phyloP scores from a whole-genome alignment of 2,329 filamentous ascomycete genomes.

The Aspergillus tubingensis region DNA sequence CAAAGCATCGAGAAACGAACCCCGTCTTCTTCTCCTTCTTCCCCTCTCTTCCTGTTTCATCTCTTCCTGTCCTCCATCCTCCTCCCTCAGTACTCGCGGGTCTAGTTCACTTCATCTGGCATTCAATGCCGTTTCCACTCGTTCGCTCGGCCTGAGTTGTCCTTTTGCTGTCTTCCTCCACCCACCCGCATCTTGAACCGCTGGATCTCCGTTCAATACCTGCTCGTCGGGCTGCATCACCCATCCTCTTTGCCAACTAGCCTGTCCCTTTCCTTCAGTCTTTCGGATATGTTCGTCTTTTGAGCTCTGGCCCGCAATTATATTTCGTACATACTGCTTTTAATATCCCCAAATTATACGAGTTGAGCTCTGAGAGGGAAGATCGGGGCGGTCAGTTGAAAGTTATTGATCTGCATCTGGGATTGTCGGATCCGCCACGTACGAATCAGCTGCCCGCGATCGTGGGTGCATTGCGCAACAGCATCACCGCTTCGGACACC shows the following conservation, averaged over 20 bases:
- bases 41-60: not conserved
- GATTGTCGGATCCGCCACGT: constrained; percentile 23
- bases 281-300: constrained; percentile 1
- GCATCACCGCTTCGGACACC: constrained; percentile 15
- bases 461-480: constrained; percentile 13
- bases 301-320: not conserved
- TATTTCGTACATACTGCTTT: not conserved
- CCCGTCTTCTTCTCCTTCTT: constrained; percentile 1
- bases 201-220: constrained; percentile 4
- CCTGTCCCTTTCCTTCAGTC: not conserved
- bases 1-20: not conserved
- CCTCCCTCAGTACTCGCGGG: not conserved
- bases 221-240: not conserved
- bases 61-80: too few species aligned
- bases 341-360: not conserved
- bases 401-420: constrained; percentile 15
- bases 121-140: constrained; percentile 13
- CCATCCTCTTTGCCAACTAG: not conserved
- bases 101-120: not conserved
- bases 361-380: constrained; percentile 3
- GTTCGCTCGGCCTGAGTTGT: constrained; percentile 9
- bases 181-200: constrained; percentile 4
- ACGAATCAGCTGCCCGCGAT: constrained; percentile 8
- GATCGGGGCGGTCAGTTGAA: constrained; percentile 5
- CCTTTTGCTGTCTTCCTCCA: not conserved